Evolutionary conservation across 208 protist genomes (phyloP).

Genomic region (Crithidia sp.): DNA sequence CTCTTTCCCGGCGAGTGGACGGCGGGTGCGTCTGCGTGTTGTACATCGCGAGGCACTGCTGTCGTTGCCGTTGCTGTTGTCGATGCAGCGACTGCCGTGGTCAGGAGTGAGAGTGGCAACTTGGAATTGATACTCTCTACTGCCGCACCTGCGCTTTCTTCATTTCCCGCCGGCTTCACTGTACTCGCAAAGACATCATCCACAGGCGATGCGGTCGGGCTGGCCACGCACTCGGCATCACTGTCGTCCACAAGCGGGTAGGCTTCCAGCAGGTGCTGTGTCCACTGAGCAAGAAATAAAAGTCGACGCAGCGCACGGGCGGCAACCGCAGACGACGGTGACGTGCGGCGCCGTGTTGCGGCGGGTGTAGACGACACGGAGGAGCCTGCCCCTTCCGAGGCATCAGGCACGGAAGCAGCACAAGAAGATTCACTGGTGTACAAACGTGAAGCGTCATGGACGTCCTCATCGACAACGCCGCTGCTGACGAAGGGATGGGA

Average conservation of each 20-base stretch:
- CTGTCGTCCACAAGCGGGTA: slow-evolving; percentile 14
- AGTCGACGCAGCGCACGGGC: neutral
- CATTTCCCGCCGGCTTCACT: too few relatives aligned
- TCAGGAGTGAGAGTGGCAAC: neutral
- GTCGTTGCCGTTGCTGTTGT: neutral
- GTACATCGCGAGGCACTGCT: neutral
- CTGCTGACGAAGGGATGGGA: too few relatives aligned
- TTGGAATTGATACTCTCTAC: too few relatives aligned
- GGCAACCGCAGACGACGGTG: neutral
- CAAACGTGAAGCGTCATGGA: too few relatives aligned
- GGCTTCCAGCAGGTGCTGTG: slow-evolving; percentile 8
- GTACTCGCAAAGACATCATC: neutral
- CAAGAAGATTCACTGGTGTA: too few relatives aligned
- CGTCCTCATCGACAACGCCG: too few relatives aligned
- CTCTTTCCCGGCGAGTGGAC: too few relatives aligned
- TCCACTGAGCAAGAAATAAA: slow-evolving; percentile 10
- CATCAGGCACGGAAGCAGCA: too few relatives aligned
- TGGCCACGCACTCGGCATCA: neutral
- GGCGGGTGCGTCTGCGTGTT: too few relatives aligned
- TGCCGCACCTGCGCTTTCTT: too few relatives aligned
- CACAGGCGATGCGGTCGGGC: neutral
- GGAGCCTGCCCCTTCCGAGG: too few relatives aligned
- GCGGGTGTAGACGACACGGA: too few relatives aligned
- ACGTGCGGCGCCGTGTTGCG: neutral
- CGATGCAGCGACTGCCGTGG: neutral